phyloP scores from a whole-genome alignment of 2,329 filamentous ascomycete species.

The Sporothrix brasiliensis region DNA sequence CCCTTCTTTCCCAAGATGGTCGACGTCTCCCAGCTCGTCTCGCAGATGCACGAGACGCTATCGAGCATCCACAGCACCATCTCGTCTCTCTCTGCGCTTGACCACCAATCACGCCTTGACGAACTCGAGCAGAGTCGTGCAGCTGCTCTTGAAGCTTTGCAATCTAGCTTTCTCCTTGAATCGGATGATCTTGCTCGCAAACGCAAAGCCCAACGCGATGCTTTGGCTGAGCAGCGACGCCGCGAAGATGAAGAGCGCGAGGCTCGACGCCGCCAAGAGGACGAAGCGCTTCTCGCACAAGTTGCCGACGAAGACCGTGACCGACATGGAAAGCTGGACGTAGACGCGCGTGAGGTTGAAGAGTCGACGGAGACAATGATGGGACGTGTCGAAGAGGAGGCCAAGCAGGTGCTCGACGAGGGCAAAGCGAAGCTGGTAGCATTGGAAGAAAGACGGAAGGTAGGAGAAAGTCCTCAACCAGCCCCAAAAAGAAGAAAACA shows the following conservation, averaged over 20 bases:
- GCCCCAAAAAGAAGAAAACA: no score
- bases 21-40: conserved; percentile 47
- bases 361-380: conserved; percentile 45
- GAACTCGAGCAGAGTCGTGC: conserved; percentile 48
- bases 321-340: conserved; percentile 40
- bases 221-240: conserved; percentile 45
- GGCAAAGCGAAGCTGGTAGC: conserved; percentile 42
- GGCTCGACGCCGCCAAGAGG: conserved; percentile 44
- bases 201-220: conserved; percentile 41
- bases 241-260: conserved; percentile 49
- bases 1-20: conserved; percentile 34
- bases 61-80: conserved; percentile 47
- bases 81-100: conserved; percentile 41
- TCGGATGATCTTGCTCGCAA: conserved; percentile 40
- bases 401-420: conserved; percentile 40
- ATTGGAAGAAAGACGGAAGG: conserved; percentile 44
- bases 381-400: conserved; percentile 43
- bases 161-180: conserved; percentile 42
- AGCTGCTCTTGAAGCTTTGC: conserved; percentile 42
- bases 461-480: conserved; percentile 29
- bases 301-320: conserved; percentile 42
- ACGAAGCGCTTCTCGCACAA: conserved; percentile 42
- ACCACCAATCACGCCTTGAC: conserved; percentile 46
- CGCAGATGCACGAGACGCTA: conserved; percentile 50
- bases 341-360: conserved; percentile 42